A percentile compares a stretch with the other conserved stretches of the same genome.
Evolutionary conservation across 495 filamentous ascomycete species (phyloP).

Genomic region (Cladorrhinum samala): DNA sequence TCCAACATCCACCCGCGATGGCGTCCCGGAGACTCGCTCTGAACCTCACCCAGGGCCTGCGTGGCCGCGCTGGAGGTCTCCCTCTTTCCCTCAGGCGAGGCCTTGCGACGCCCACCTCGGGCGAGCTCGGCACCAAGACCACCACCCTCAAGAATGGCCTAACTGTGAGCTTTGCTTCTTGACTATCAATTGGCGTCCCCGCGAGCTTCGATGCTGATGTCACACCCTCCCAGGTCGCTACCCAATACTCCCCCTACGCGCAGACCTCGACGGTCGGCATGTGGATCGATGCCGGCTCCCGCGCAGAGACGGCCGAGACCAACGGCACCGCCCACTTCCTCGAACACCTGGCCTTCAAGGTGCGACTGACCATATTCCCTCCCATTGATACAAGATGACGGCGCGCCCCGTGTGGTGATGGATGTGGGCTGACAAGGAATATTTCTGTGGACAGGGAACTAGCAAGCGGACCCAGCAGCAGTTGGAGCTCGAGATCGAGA

Average conservation of each 20-base stretch:
- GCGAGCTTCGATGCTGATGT: not conserved
- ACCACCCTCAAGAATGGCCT: conserved; percentile 96
- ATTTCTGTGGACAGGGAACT: conserved; percentile 57
- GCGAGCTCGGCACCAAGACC: conserved; percentile 72
- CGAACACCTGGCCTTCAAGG: conserved; percentile 99
- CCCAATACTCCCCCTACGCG: conserved; percentile 95
- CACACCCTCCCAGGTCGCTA: conserved; percentile 69
- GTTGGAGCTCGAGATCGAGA: conserved; percentile 98
- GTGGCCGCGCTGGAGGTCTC: conserved; percentile 66
- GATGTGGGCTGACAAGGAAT: not conserved
- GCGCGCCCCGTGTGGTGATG: conserved; percentile 5
- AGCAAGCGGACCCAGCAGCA: conserved; percentile 89
- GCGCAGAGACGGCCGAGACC: conserved; percentile 96
- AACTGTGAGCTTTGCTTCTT: conserved; percentile 58
- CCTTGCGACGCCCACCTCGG: conserved; percentile 72
- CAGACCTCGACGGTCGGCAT: conserved; percentile 98
- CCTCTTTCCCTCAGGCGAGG: conserved; percentile 69
- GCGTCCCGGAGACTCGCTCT: conserved; percentile 89
- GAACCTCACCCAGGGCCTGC: conserved; percentile 79
- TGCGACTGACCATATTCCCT: conserved; percentile 34
- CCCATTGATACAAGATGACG: not conserved
- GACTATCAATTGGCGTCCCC: not conserved
- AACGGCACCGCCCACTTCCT: conserved; percentile 99
- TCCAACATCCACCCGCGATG: conserved; percentile 56
- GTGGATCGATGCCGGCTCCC: conserved; percentile 98